phyloP scores from a whole-genome alignment of 2,329 filamentous ascomycete species.

The Golovinomyces cichoracearum region DNA sequence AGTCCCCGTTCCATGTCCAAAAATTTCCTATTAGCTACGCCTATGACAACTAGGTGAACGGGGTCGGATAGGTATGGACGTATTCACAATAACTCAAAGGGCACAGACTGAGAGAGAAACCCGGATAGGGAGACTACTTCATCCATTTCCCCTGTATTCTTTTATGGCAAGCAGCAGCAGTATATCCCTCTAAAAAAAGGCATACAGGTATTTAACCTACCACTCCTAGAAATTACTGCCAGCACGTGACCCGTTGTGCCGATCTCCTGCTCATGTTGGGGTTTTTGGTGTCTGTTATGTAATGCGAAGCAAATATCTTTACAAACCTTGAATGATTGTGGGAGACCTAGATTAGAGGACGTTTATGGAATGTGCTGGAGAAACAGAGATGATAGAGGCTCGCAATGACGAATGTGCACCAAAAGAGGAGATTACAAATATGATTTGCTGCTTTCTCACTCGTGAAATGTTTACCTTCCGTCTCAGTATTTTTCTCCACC shows the following conservation, averaged over 20 bases:
- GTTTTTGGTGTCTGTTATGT: background rate
- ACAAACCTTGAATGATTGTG: background rate
- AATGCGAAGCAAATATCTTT: background rate
- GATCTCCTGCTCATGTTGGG: background rate
- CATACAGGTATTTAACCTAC: background rate
- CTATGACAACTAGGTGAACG: no score
- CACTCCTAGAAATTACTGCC: background rate
- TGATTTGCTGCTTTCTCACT: no score
- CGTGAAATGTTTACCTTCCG: no score
- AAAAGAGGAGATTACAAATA: no score
- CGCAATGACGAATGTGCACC: no score
- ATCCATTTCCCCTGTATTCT: background rate
- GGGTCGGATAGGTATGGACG: no score
- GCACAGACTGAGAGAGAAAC: background rate
- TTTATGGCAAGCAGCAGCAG: background rate
- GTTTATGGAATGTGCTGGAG: background rate
- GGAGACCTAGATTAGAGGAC: background rate
- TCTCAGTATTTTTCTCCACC: no score
- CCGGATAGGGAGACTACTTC: background rate
- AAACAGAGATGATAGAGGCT: background rate
- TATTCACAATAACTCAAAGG: background rate
- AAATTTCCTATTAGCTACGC: no score
- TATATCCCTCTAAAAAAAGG: background rate
- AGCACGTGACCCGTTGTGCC: background rate
- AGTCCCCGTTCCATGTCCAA: no score